Conservation (phyloP, 139 green algal genomes). For the Picochlorum sp. region DNA sequence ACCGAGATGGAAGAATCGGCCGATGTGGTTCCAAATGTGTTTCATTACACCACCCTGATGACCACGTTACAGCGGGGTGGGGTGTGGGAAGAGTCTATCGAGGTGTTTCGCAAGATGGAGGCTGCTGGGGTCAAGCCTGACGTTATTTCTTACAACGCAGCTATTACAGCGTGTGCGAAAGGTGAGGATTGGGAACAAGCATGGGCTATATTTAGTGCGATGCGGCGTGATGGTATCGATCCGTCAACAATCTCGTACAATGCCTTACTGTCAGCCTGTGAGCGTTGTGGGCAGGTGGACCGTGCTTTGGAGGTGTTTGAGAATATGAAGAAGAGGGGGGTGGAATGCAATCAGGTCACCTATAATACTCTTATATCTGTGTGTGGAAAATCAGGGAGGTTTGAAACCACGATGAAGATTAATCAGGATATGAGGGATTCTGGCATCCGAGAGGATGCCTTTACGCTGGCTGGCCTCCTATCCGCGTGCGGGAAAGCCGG, state of each 20-base stretch:
- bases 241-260: constrained; percentile 56
- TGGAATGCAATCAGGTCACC: constrained; percentile 59
- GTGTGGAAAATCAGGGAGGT: constrained; percentile 48
- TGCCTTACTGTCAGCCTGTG: constrained; percentile 52
- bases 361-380: constrained; percentile 77
- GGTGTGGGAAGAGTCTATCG: constrained; percentile 26
- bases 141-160: constrained; percentile 68
- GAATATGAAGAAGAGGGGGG: constrained; percentile 42
- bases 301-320: constrained; percentile 74
- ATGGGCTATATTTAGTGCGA: constrained; percentile 24
- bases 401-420: constrained; percentile 39
- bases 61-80: constrained; percentile 18
- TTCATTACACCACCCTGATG: constrained; percentile 44
- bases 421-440: constrained; percentile 57
- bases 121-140: constrained; percentile 49
- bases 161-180: constrained; percentile 74
- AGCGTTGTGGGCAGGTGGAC: constrained; percentile 66
- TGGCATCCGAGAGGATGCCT: constrained; percentile 52
- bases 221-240: constrained; percentile 24
- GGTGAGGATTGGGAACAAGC: constrained; percentile 27
- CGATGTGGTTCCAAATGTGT: constrained; percentile 34
- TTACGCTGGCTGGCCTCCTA: constrained; percentile 77
- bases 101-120: constrained; percentile 51
- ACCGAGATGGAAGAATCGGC: constrained; percentile 21
- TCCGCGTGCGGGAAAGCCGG: constrained; percentile 23